Evolutionary conservation across 345 rosid genomes (phyloP), one percentile per base, ranked within the genome.

Genomic region (Arabis hirsuta): DNA sequence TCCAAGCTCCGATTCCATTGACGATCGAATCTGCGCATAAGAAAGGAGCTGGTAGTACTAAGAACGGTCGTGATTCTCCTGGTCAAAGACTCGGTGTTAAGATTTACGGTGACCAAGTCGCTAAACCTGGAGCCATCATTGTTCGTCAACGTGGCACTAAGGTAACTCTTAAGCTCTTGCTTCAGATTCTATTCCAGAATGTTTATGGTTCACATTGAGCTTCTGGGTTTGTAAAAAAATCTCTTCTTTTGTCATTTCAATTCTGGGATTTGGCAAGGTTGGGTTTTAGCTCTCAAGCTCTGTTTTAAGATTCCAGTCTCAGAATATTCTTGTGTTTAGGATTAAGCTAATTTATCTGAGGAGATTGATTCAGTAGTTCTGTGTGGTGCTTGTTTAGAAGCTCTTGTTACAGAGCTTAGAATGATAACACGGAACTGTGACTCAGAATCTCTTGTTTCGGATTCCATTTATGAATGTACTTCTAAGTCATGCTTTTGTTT

Each of bases 41-140:
- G 82, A 94, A 94, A 75, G 97, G 98, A 64, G 97, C 97, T 11
- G 98, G 98, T 8, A 94, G 98, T 55, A 94, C 98, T n/a, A 94
- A 94, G 85, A 94, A 94, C 62, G 98, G 98, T 72, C 98, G 98
- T 63, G 98, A 94, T 73, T 94, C 98, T 38, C 77, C 24, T 10
- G 98, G 97, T 5, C 83, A 93, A 38, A 81, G 97, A 44, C 97
- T 94, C 32, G 97, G 97, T 26, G 98, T 94, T 73, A 94, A 94
- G 82, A 89, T 94, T 55, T 94, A 22, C 65, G 97, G 97, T 43
- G 92, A 94, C 76, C 98, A 94, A 73, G 82, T 68, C 7, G 98
- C 98, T 38, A 91, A 94, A 80, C 93, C 96, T 9, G 98, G 98
- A 22, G 84, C 98, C 12, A 91, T 94, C 53, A 94, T 94, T 55